These are phyloP conservation scores for Avena eriantha DNA, from an alignment of 176 grass and related monocot species.

Conservation along the genomic window DNA sequence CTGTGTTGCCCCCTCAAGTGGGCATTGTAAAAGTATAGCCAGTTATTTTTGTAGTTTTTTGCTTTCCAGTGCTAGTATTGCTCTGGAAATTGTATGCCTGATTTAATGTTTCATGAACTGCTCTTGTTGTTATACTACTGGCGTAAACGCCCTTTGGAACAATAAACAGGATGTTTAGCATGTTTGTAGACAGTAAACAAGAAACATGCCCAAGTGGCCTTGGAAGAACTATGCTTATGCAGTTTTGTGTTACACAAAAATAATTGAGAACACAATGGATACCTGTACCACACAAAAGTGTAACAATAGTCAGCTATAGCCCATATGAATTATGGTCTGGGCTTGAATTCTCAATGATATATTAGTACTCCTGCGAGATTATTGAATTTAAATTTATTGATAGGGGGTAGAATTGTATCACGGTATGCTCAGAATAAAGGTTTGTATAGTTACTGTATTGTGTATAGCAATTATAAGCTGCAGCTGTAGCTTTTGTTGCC, in stretches of 20 bases:
- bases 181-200: not conserved
- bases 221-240: not conserved
- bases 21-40: not conserved
- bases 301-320: constrained; percentile 5
- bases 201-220: not conserved
- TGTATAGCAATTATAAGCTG: not conserved
- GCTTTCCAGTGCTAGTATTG: not conserved
- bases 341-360: not conserved
- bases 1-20: not conserved
- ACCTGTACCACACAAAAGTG: not conserved
- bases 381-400: constrained; percentile 31
- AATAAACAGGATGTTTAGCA: constrained; percentile 3
- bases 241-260: not conserved
- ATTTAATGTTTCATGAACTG: not conserved
- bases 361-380: not conserved
- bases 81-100: not conserved
- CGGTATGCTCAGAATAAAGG: not conserved
- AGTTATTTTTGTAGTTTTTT: not conserved
- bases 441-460: not conserved
- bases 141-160: not conserved
- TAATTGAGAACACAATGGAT: constrained; percentile 3
- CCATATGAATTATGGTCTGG: constrained; percentile 7
- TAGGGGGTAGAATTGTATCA: not conserved
- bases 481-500: not conserved
- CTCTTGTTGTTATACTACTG: not conserved